These are phyloP conservation scores for Salix dunnii DNA, from an alignment of 345 rosid genomes.

Conservation along the genomic window DNA sequence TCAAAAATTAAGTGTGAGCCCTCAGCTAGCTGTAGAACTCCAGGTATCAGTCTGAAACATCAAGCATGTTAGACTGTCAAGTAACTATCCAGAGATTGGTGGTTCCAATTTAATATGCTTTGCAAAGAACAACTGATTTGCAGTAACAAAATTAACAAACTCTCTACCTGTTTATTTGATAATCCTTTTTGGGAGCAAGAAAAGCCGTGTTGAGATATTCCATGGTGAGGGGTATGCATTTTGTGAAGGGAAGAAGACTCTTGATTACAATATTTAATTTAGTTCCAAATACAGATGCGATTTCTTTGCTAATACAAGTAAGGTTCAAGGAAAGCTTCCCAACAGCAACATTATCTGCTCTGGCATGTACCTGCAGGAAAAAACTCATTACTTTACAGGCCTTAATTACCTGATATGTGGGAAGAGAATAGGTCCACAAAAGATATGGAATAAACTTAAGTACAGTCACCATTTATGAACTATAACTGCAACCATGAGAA, in stretches of 20 bases:
- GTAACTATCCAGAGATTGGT: neutral
- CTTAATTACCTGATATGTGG: neutral
- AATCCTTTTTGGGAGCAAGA: conserved; percentile 83
- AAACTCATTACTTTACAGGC: neutral
- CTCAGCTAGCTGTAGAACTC: conserved; percentile 72
- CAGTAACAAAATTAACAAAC: neutral
- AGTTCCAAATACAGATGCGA: conserved; percentile 54
- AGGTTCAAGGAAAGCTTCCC: conserved; percentile 88
- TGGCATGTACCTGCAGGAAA: conserved; percentile 61
- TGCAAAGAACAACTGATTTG: neutral
- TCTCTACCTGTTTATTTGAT: conserved; percentile 58
- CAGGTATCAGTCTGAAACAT: conserved; percentile 58
- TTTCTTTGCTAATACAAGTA: conserved; percentile 60
- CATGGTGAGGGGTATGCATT: conserved; percentile 55
- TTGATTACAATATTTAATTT: conserved; percentile 43
- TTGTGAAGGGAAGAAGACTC: conserved; percentile 70
- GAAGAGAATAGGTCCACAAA: neutral
- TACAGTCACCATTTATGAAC: neutral
- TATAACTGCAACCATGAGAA: conserved; percentile 2
- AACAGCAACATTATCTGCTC: conserved; percentile 74
- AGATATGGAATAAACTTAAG: neutral
- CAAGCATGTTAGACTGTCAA: conserved; percentile 10
- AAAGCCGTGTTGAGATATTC: conserved; percentile 63
- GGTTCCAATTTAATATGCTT: neutral
- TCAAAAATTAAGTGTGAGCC: conserved; percentile 74